Conservation (phyloP, 2,329 filamentous ascomycete genomes). For the Boeremia lycopersici region DNA sequence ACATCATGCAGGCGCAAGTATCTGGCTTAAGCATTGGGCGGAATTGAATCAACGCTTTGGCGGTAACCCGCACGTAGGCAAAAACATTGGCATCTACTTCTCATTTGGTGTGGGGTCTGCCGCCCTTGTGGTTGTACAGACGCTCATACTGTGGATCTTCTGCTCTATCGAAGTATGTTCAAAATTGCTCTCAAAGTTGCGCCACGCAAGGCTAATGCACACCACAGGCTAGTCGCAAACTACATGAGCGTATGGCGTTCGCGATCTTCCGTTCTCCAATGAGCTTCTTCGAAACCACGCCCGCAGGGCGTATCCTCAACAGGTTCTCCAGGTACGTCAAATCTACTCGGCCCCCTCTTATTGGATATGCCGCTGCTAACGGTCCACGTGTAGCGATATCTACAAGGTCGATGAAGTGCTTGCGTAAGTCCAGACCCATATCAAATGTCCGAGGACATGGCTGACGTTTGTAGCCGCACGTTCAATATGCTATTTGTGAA, state of each 20-base stretch:
- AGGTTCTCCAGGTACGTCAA: slow-evolving; percentile 81
- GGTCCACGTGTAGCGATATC: slow-evolving; percentile 62
- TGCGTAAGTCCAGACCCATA: slow-evolving; percentile 57
- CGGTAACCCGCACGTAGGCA: slow-evolving; percentile 77
- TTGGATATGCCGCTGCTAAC: slow-evolving; percentile 4
- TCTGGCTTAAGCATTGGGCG: slow-evolving; percentile 95
- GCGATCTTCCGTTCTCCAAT: slow-evolving; percentile 98
- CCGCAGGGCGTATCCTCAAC: slow-evolving; percentile 94
- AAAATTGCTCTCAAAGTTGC: slow-evolving; percentile 11
- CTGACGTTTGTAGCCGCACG: slow-evolving; percentile 62
- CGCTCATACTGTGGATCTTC: slow-evolving; percentile 97
- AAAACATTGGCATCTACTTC: slow-evolving; percentile 95
- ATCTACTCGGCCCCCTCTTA: background rate
- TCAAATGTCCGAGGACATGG: background rate
- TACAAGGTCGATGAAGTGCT: slow-evolving; percentile 90
- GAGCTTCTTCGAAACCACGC: slow-evolving; percentile 98
- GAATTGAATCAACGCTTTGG: slow-evolving; percentile 73
- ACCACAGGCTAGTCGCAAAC: slow-evolving; percentile 81
- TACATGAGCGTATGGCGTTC: slow-evolving; percentile 96
- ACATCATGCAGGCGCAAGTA: slow-evolving; percentile 66
- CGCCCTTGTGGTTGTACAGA: slow-evolving; percentile 85
- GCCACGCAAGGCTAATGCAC: slow-evolving; percentile 31
- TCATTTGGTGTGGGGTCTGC: slow-evolving; percentile 89
- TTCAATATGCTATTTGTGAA: slow-evolving; percentile 84
- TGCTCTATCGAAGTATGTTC: slow-evolving; percentile 91